Evolutionary conservation across 495 filamentous ascomycete species (phyloP).

Genomic region (Cryomyces minteri): DNA sequence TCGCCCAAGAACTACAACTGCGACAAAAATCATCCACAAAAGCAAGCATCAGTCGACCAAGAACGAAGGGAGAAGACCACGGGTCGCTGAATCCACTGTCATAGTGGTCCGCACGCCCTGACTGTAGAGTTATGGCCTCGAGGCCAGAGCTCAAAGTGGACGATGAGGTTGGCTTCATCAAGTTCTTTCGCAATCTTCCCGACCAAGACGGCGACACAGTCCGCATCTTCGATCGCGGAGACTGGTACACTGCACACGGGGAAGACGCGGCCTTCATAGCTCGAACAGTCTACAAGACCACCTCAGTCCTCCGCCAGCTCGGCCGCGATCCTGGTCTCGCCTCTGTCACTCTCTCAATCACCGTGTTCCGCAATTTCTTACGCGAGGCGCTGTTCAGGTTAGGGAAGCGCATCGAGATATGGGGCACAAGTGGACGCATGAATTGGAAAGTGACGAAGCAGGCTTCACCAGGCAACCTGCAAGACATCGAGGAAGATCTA

Average conservation of each 20-base stretch:
- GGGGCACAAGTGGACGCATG: constrained; percentile 54
- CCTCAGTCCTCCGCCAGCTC: constrained; percentile 78
- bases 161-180: constrained; percentile 90
- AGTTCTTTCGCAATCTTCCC: constrained; percentile 73
- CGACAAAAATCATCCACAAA: too few relatives aligned
- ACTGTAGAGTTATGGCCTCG: constrained; percentile 46
- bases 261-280: constrained; percentile 89
- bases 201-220: constrained; percentile 49
- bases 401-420: constrained; percentile 83
- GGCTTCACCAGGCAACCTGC: constrained; percentile 86
- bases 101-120: not conserved
- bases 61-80: not conserved
- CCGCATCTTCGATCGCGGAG: constrained; percentile 83
- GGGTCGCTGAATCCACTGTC: not conserved
- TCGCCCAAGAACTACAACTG: not conserved
- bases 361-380: constrained; percentile 89
- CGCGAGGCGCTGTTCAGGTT: constrained; percentile 84
- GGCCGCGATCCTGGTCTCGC: constrained; percentile 68
- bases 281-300: constrained; percentile 85
- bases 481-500: constrained; percentile 93
- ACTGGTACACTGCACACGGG: constrained; percentile 90
- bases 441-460: constrained; percentile 86
- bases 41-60: not conserved
- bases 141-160: constrained; percentile 90
- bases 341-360: constrained; percentile 84